Percentiles rank a stretch among this genome's conserved stretches.
Evolutionary conservation across 768 basidiomycete genomes (phyloP).

Genomic region (Leccinum incarnatum): DNA sequence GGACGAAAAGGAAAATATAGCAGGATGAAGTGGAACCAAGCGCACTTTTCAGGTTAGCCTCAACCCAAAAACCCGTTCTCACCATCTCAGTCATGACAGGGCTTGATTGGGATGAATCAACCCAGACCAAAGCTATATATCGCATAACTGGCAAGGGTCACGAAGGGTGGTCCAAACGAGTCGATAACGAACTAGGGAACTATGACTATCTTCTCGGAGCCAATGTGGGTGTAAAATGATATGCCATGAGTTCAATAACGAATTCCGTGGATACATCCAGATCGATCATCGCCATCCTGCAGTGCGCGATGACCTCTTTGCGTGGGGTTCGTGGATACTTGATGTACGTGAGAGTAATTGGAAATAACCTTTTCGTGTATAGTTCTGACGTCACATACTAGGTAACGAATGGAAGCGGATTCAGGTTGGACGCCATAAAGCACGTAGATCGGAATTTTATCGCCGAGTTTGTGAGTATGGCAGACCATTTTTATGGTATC

Average conservation of each 20-base stretch:
- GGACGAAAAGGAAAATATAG: constrained; percentile 79
- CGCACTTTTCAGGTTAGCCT: constrained; percentile 73
- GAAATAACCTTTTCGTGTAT: background rate
- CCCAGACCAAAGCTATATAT: constrained; percentile 62
- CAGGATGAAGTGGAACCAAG: constrained; percentile 64
- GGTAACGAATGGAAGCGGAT: constrained; percentile 71
- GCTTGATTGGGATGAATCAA: constrained; percentile 79
- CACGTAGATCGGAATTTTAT: constrained; percentile 76
- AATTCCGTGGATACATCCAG: constrained; percentile 35
- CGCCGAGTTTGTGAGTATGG: constrained; percentile 57
- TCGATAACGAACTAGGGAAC: constrained; percentile 84
- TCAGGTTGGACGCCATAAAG: constrained; percentile 89
- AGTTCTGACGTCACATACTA: constrained; percentile 25
- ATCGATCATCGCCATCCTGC: constrained; percentile 83
- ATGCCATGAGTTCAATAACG: constrained; percentile 1
- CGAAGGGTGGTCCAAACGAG: constrained; percentile 78
- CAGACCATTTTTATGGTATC: background rate
- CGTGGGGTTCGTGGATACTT: constrained; percentile 81
- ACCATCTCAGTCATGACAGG: constrained; percentile 41
- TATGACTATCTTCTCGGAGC: constrained; percentile 80
- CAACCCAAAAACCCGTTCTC: background rate
- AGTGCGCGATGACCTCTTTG: constrained; percentile 67
- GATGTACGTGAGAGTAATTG: constrained; percentile 34
- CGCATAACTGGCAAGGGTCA: constrained; percentile 64
- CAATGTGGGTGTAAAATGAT: constrained; percentile 46